Evolutionary conservation across 106 monocot species (phyloP).

Genomic region (Iris macrosiphon): DNA sequence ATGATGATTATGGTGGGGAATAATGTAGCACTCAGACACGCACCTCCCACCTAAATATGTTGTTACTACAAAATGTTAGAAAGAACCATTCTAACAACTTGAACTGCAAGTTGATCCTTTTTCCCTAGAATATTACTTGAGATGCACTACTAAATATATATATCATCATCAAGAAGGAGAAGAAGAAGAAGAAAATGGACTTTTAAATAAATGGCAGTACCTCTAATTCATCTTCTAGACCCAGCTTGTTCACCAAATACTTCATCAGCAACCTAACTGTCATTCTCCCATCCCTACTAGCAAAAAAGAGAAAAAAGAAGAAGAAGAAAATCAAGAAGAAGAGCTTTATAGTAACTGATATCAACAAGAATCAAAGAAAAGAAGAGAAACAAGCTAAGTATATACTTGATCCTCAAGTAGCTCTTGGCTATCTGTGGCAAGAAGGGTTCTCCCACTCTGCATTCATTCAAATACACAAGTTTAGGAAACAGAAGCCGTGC

Average conservation of each 20-base stretch:
- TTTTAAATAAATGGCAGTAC: slow-evolving; percentile 33
- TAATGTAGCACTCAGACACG: slow-evolving; percentile 4
- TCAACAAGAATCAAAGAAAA: neutral
- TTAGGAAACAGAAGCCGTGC: too few species aligned
- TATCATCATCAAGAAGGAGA: too few species aligned
- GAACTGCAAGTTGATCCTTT: too few species aligned
- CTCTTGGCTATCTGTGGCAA: slow-evolving; percentile 72
- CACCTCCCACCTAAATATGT: slow-evolving; percentile 8
- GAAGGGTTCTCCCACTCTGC: slow-evolving; percentile 53
- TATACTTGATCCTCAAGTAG: slow-evolving; percentile 82
- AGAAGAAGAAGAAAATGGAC: too few species aligned
- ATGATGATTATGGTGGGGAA: neutral
- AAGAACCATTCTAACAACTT: slow-evolving; percentile 16
- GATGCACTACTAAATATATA: too few species aligned
- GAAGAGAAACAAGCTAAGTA: neutral
- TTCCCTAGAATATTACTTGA: too few species aligned
- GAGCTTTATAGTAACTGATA: too few species aligned
- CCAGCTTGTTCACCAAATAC: slow-evolving; percentile 66
- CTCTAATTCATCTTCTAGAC: slow-evolving; percentile 58
- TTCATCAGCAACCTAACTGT: slow-evolving; percentile 65
- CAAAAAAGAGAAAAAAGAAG: neutral
- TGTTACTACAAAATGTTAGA: neutral
- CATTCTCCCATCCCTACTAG: slow-evolving; percentile 58
- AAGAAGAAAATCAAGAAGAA: neutral
- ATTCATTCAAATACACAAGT: too few species aligned